phyloP scores from a whole-genome alignment of 106 monocot species.

The Dendrobium nobile region DNA sequence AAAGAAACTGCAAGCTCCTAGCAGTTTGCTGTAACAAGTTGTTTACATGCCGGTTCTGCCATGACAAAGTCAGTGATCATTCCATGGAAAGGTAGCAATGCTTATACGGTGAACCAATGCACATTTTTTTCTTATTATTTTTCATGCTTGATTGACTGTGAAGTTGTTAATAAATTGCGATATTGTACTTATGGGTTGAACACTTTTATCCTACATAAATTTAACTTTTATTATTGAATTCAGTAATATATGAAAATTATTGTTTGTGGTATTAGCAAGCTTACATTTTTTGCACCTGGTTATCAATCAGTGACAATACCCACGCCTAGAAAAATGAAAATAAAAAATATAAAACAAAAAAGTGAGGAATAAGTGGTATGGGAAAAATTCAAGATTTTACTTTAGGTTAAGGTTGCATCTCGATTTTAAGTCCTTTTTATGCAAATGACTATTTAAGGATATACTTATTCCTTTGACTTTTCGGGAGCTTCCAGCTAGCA shows the following conservation, averaged over 20 bases:
- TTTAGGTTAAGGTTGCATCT: not conserved
- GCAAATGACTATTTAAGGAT: too few species aligned
- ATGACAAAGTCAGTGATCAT: constrained; percentile 98
- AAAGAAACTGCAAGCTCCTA: constrained; percentile 91
- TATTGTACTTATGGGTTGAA: not conserved
- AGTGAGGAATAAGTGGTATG: not conserved
- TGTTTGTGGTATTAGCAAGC: not conserved
- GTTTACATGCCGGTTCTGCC: constrained; percentile 95
- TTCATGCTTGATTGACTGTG: not conserved
- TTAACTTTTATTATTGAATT: not conserved
- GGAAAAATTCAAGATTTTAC: not conserved
- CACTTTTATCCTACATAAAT: not conserved
- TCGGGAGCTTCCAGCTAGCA: too few species aligned
- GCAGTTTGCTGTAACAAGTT: constrained; percentile 94
- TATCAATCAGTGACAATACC: not conserved
- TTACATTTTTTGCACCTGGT: not conserved
- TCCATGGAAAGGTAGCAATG: constrained; percentile 83
- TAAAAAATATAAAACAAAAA: not conserved
- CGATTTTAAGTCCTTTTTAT: not conserved
- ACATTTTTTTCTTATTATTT: not conserved
- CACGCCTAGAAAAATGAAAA: not conserved
- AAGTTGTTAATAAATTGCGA: not conserved
- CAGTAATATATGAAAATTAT: not conserved
- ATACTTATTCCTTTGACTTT: too few species aligned
- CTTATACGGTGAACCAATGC: not conserved